These are phyloP conservation scores for Candida labiduridarum DNA, from an alignment of 1,139 yeast genomes.

Conservation along the genomic window DNA sequence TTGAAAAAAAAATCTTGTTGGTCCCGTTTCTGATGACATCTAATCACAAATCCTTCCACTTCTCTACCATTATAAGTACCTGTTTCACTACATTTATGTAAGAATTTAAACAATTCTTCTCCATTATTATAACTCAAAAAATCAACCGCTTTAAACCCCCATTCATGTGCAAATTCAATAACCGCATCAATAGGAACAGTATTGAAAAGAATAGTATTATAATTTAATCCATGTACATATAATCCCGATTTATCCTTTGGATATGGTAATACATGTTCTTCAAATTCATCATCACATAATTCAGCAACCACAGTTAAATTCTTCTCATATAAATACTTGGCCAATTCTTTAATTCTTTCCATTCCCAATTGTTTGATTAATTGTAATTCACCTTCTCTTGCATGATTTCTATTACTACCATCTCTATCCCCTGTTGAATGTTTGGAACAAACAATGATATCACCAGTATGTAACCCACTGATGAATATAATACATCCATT, in stretches of 20 bases:
- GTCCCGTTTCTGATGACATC: slow-evolving; percentile 55
- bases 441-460: slow-evolving; percentile 81
- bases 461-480: slow-evolving; percentile 74
- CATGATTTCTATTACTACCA: slow-evolving; percentile 66
- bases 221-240: slow-evolving; percentile 86
- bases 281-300: slow-evolving; percentile 88
- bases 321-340: slow-evolving; percentile 47
- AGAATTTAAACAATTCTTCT: slow-evolving; percentile 46
- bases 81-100: slow-evolving; percentile 59
- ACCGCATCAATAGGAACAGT: slow-evolving; percentile 70
- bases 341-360: slow-evolving; percentile 51
- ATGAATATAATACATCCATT: slow-evolving; percentile 92
- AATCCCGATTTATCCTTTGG: slow-evolving; percentile 69
- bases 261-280: slow-evolving; percentile 90
- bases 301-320: slow-evolving; percentile 89
- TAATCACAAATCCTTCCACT: slow-evolving; percentile 90
- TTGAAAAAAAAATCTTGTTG: slow-evolving; percentile 69
- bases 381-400: slow-evolving; percentile 67
- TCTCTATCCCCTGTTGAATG: slow-evolving; percentile 75
- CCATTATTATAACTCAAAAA: slow-evolving; percentile 43
- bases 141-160: slow-evolving; percentile 69
- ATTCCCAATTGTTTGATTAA: slow-evolving; percentile 53
- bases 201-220: slow-evolving; percentile 61
- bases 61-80: slow-evolving; percentile 76
- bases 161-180: slow-evolving; percentile 57